These are phyloP conservation scores for Wickerhamiella nectarea DNA, from an alignment of 805 yeast genomes.

Conservation along the genomic window DNA sequence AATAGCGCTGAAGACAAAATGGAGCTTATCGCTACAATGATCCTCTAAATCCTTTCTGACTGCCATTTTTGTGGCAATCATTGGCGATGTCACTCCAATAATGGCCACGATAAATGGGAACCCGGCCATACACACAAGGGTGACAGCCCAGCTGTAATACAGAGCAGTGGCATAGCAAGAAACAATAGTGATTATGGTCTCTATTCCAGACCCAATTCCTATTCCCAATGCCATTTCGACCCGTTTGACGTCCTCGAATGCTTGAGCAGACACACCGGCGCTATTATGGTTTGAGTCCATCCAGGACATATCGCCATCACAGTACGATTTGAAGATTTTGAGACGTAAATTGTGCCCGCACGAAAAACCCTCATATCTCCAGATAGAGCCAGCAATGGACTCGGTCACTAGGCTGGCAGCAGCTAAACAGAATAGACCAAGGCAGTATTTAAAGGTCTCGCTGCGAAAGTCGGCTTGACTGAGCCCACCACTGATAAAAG, in stretches of 20 bases:
- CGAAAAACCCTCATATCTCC: conserved; percentile 61
- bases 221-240: conserved; percentile 18
- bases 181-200: conserved; percentile 50
- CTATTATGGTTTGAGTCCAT: conserved; percentile 43
- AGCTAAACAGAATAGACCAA: conserved; percentile 35
- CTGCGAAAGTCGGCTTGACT: conserved; percentile 25
- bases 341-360: conserved; percentile 48
- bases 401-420: conserved; percentile 31
- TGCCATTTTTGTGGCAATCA: conserved; percentile 37
- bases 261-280: conserved; percentile 51
- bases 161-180: conserved; percentile 45
- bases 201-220: conserved; percentile 64
- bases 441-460: conserved; percentile 27
- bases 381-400: conserved; percentile 44
- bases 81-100: conserved; percentile 38
- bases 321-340: conserved; percentile 32
- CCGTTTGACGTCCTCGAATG: conserved; percentile 30
- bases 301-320: conserved; percentile 43
- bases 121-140: conserved; percentile 60
- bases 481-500: conserved; percentile 25
- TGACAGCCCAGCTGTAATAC: conserved; percentile 71
- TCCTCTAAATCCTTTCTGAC: conserved; percentile 46
- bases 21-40: conserved; percentile 43
- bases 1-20: conserved; percentile 56
- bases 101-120: conserved; percentile 47